Conservation (phyloP, 495 filamentous ascomycete species). For the Penicillium antarcticum region DNA sequence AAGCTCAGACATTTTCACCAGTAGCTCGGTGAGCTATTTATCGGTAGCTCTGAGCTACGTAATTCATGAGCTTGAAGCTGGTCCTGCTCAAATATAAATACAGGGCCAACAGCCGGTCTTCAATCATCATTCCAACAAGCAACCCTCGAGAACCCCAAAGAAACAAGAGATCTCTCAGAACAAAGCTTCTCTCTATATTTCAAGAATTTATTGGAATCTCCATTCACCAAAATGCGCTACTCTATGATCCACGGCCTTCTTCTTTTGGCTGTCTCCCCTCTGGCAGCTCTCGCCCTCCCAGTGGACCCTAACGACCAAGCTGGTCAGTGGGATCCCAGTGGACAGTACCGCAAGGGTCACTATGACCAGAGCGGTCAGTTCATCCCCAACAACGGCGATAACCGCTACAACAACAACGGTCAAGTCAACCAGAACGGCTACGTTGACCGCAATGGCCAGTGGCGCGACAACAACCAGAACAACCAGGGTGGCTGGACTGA, state of each 20-base stretch:
- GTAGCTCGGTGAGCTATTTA: conserved; percentile 34
- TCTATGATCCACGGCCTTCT: conserved; percentile 22
- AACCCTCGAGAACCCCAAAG: conserved; percentile 6
- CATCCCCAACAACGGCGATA: conserved; percentile 10
- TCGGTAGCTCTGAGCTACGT: conserved; percentile 13
- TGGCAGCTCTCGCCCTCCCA: conserved; percentile 21
- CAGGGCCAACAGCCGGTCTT: neutral
- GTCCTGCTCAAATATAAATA: conserved; percentile 23
- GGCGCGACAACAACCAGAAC: conserved; percentile 10
- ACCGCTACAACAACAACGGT: conserved; percentile 9
- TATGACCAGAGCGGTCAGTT: conserved; percentile 18
- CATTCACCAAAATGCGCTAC: conserved; percentile 20
- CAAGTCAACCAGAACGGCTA: neutral
- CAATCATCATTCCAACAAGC: conserved; percentile 11
- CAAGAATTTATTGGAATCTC: neutral
- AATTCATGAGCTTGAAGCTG: conserved; percentile 5
- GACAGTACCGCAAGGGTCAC: conserved; percentile 23
- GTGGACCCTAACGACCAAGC: conserved; percentile 21
- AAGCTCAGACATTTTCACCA: conserved; percentile 43
- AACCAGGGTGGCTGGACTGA: conserved; percentile 11
- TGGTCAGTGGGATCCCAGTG: conserved; percentile 22
- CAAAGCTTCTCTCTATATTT: neutral
- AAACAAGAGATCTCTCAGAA: neutral
- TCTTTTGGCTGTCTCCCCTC: conserved; percentile 22
- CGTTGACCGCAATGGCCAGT: conserved; percentile 4